Conservation (phyloP, 768 basidiomycete genomes). For the Mycena maculata region DNA sequence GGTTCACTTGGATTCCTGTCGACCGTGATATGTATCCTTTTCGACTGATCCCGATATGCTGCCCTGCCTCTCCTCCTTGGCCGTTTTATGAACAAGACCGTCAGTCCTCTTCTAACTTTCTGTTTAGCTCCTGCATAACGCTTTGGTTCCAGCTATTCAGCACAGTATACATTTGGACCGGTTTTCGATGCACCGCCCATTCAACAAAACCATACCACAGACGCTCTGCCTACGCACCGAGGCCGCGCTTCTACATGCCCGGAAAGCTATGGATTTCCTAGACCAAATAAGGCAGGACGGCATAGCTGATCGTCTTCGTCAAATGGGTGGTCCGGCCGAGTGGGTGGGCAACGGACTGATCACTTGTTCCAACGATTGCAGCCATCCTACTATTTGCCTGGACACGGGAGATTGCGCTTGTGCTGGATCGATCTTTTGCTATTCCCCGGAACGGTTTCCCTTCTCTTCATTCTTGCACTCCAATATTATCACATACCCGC, state of each 20-base stretch:
- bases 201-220: slow-evolving; percentile 10
- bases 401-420: slow-evolving; percentile 14
- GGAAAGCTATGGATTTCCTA: background rate
- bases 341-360: background rate
- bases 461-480: background rate
- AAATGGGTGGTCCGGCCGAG: background rate
- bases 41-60: slow-evolving; percentile 12
- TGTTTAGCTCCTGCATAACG: background rate
- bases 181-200: background rate
- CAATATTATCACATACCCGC: background rate
- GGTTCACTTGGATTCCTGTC: slow-evolving; percentile 5
- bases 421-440: background rate
- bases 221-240: background rate
- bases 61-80: slow-evolving; percentile 8
- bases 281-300: background rate
- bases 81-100: slow-evolving; percentile 19
- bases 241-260: background rate
- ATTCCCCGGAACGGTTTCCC: background rate
- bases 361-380: slow-evolving; percentile 16
- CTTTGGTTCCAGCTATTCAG: background rate
- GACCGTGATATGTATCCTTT: slow-evolving; percentile 5
- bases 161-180: slow-evolving; percentile 13
- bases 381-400: slow-evolving; percentile 15
- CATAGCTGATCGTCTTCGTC: background rate
- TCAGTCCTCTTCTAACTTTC: background rate